These are phyloP conservation scores for Podospora comata DNA, from an alignment of 495 filamentous ascomycete genomes.

Conservation along the genomic window DNA sequence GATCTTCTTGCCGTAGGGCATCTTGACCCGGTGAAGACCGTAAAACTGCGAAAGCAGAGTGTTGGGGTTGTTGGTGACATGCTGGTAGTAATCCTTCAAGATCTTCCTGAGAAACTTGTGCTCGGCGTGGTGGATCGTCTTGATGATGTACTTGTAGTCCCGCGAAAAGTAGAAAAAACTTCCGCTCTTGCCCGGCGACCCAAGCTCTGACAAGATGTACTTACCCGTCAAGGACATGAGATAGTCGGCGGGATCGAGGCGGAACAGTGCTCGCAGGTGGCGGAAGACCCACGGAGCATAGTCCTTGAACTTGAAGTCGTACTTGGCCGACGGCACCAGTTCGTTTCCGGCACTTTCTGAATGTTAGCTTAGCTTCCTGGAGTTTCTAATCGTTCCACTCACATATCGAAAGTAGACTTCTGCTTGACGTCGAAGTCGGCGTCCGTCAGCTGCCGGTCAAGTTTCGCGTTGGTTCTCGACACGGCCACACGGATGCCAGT, in stretches of 20 bases:
- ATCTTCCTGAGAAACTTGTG: conserved; percentile 94
- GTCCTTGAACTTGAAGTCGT: conserved; percentile 99
- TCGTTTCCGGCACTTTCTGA: conserved; percentile 73
- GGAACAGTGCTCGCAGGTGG: conserved; percentile 82
- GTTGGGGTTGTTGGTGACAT: conserved; percentile 90
- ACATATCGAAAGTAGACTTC: conserved; percentile 97
- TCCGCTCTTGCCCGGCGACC: conserved; percentile 95
- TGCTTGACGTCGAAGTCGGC: conserved; percentile 88
- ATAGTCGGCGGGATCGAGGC: conserved; percentile 94
- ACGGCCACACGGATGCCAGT: conserved; percentile 97
- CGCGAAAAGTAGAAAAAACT: conserved; percentile 99
- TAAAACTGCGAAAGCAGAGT: conserved; percentile 98
- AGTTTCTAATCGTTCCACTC: conserved; percentile 22
- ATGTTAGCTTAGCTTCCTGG: conserved; percentile 37
- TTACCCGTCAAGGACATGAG: conserved; percentile 98
- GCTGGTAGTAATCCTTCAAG: conserved; percentile 88
- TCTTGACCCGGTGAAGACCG: conserved; percentile 95
- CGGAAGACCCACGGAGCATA: conserved; percentile 99
- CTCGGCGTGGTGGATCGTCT: conserved; percentile 96
- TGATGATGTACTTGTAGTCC: conserved; percentile 99
- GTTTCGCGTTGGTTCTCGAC: conserved; percentile 93
- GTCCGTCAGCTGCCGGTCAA: conserved; percentile 82
- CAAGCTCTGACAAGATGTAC: conserved; percentile 95
- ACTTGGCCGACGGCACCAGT: conserved; percentile 95
- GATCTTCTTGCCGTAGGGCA: conserved; percentile 96